These are phyloP conservation scores for Asclepias syriaca DNA, from an alignment of 257 asterid species.

Conservation along the genomic window DNA sequence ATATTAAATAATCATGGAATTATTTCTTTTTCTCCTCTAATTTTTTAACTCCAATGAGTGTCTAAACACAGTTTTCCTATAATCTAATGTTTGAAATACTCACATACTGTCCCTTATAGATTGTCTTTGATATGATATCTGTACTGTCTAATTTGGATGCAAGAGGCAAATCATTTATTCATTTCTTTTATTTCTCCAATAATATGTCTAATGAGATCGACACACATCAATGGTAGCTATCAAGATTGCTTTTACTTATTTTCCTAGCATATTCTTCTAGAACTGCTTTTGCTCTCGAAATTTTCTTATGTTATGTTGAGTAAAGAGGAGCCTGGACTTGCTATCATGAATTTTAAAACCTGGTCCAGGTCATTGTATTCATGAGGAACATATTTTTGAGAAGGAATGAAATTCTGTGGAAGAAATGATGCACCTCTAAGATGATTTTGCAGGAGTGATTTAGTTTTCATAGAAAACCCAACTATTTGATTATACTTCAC, in stretches of 20 bases:
- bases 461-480: background rate
- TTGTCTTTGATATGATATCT: background rate
- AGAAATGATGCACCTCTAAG: background rate
- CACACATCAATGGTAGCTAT: background rate
- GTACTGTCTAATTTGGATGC: background rate
- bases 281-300: background rate
- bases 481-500: background rate
- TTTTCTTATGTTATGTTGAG: background rate
- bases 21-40: background rate
- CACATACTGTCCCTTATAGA: background rate
- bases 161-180: background rate
- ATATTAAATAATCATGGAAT: background rate
- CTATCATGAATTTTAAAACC: background rate
- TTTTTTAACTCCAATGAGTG: background rate
- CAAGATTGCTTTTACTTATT: background rate
- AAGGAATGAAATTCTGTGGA: background rate
- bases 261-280: background rate
- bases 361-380: background rate
- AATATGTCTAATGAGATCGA: background rate
- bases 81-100: background rate
- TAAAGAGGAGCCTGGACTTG: background rate
- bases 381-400: background rate
- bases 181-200: background rate
- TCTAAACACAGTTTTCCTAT: background rate
- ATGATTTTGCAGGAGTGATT: background rate